Evolutionary conservation across 2,329 filamentous ascomycete species (phyloP), one percentile per base, ranked within the genome.

Genomic region (Plenodomus tracheiphilus): DNA sequence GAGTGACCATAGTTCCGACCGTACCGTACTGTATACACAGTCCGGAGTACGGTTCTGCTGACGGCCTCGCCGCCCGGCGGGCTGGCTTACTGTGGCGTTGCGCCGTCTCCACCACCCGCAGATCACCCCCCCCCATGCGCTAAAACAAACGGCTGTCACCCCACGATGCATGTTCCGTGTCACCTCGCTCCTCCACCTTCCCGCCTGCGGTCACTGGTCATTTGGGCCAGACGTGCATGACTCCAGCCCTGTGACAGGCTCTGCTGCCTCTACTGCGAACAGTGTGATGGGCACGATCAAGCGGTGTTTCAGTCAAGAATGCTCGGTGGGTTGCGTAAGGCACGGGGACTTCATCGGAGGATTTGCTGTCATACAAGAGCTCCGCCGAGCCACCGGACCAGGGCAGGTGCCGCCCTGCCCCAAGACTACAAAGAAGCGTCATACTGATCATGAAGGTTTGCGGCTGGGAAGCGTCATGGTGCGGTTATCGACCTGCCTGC

Each of bases 91-190:
- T 32, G 28, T 32, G 28, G 11, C 28, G 28, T 11, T 32, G 28
- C 28, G 28, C 28, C 41, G 32, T 48, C 52, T 52, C 53, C 54
- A 52, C 56, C 54, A 58, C 42, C 54, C 47, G 35, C 54, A 47
- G 57, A 61, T 61, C 56, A 44, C 38, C 22, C 47, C 38, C 22
- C 47, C 44, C 41, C 8, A 20, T 42, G 47, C 58, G 59, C 65
- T 64, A 69, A 64, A 59, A 65, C 59, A 62, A 68, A 69, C 65
- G 65, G 65, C 62, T 68, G 66, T 62, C 61, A 66, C 62, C 52
- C 59, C 57, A 56, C 52, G 51, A 51, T 58, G 50, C 54, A 58
- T 60, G 61, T 61, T 64, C 61, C 46, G 61, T 64, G 54, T 47
- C 48, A 65, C 53, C 57, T 60, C 53, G 52, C 28, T 49, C 48